phyloP scores from a whole-genome alignment of 345 rosid genomes.

The Citrus maxima region DNA sequence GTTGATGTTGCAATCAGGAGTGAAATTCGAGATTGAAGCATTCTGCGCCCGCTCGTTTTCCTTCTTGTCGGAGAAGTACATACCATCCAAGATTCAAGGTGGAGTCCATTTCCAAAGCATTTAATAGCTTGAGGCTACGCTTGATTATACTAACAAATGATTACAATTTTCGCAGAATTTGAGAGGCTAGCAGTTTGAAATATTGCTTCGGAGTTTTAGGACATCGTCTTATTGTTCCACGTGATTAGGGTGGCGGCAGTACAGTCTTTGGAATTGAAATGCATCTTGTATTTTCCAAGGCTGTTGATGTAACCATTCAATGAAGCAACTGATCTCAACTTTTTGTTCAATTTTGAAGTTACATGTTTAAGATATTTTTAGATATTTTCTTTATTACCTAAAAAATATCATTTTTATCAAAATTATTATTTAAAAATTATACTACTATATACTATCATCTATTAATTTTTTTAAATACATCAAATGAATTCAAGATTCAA shows the following conservation, averaged over 20 bases:
- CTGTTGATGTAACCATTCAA: neutral
- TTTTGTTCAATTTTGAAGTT: neutral
- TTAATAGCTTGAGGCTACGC: neutral
- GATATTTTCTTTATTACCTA: too few relatives aligned
- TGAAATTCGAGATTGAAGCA: constrained; percentile 93
- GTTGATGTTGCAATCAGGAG: constrained; percentile 74
- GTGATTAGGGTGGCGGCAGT: neutral
- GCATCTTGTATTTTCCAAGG: neutral
- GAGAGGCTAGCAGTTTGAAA: neutral
- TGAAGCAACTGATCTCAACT: too few relatives aligned
- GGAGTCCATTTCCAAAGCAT: constrained; percentile 8
- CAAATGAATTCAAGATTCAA: neutral
- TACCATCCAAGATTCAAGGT: constrained; percentile 68
- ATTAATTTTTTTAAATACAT: fast-evolving
- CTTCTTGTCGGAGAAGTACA: constrained; percentile 65
- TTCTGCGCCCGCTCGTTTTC: constrained; percentile 73
- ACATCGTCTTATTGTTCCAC: neutral
- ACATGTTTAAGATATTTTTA: neutral
- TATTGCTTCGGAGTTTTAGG: neutral
- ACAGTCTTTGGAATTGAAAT: neutral
- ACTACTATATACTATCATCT: too few relatives aligned
- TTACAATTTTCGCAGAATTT: neutral
- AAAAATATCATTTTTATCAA: too few relatives aligned
- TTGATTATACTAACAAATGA: neutral
- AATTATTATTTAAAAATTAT: too few relatives aligned